phyloP scores from a whole-genome alignment of 2,329 filamentous ascomycete species.

The Hymenoscyphus occultus region DNA sequence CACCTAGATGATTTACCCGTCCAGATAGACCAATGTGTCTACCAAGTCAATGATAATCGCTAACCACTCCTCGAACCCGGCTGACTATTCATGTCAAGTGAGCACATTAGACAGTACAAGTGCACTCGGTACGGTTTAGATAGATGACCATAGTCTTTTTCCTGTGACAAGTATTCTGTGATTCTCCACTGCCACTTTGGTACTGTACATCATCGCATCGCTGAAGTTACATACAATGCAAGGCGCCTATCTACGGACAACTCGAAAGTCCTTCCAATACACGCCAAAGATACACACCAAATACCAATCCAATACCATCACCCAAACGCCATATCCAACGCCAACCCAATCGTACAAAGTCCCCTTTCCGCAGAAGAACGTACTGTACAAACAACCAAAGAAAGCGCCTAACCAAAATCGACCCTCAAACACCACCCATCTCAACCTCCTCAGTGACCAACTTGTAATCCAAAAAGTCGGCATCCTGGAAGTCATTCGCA shows the following conservation, averaged over 20 bases:
- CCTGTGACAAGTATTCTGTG: not conserved
- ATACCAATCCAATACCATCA: not conserved
- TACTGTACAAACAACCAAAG: not conserved
- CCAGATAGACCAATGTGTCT: too few species aligned
- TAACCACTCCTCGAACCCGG: too few species aligned
- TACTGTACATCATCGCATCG: not conserved
- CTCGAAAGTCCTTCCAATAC: not conserved
- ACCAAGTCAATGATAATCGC: too few species aligned
- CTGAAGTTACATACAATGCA: not conserved
- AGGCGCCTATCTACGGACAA: not conserved
- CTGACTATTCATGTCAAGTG: too few species aligned
- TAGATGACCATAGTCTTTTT: not conserved
- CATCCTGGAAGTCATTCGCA: constrained; percentile 60
- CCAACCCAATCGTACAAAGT: not conserved
- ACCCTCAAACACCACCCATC: constrained; percentile 32
- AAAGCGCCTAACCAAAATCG: not conserved
- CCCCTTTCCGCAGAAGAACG: not conserved
- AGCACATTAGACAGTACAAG: not conserved
- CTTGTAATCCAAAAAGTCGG: constrained; percentile 56
- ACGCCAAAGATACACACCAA: not conserved
- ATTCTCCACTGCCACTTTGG: not conserved
- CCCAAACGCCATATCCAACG: not conserved
- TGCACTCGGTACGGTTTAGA: not conserved
- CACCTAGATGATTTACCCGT: too few species aligned
- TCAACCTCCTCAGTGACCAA: constrained; percentile 28